phyloP scores from a whole-genome alignment of 2,329 filamentous ascomycete genomes.

The Cylindrodendrum hubeiense region DNA sequence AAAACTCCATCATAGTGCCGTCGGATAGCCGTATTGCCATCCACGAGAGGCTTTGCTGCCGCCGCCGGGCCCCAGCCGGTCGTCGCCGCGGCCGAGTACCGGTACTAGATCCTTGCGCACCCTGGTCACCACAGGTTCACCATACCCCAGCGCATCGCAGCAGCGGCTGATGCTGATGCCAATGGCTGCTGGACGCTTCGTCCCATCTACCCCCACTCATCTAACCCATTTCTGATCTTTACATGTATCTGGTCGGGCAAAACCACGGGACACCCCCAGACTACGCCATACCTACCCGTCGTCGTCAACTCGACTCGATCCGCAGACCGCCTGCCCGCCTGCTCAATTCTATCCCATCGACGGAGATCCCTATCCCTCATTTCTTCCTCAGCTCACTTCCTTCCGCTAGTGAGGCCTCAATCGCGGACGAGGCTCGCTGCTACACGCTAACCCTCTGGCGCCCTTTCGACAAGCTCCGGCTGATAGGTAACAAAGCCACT shows the following conservation, averaged over 20 bases:
- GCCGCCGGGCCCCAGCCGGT: conserved; percentile 27
- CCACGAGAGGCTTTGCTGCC: conserved; percentile 31
- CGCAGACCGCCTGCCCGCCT: conserved; percentile 32
- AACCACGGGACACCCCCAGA: conserved; percentile 33
- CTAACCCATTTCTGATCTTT: conserved; percentile 37
- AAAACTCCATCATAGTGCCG: conserved; percentile 28
- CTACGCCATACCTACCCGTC: conserved; percentile 33
- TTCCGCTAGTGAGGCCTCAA: conserved; percentile 18
- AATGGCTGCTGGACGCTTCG: conserved; percentile 38
- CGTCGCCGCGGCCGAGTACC: conserved; percentile 30
- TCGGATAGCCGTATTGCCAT: conserved; percentile 33
- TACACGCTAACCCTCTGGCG: conserved; percentile 17
- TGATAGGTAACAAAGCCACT: conserved; percentile 13
- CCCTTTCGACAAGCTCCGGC: conserved; percentile 13
- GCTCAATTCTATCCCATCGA: conserved; percentile 15
- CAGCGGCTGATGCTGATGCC: conserved; percentile 40
- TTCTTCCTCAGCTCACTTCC: conserved; percentile 5
- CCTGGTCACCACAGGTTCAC: conserved; percentile 35
- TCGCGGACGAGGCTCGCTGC: conserved; percentile 14
- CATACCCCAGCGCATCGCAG: conserved; percentile 38
- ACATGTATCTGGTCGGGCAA: conserved; percentile 36
- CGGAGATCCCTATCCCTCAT: conserved; percentile 6
- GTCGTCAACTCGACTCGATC: conserved; percentile 31
- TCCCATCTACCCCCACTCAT: conserved; percentile 44
- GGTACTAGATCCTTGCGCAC: conserved; percentile 38